Conservation (phyloP, 768 basidiomycete species). For the Leucocoprinus sp. region DNA sequence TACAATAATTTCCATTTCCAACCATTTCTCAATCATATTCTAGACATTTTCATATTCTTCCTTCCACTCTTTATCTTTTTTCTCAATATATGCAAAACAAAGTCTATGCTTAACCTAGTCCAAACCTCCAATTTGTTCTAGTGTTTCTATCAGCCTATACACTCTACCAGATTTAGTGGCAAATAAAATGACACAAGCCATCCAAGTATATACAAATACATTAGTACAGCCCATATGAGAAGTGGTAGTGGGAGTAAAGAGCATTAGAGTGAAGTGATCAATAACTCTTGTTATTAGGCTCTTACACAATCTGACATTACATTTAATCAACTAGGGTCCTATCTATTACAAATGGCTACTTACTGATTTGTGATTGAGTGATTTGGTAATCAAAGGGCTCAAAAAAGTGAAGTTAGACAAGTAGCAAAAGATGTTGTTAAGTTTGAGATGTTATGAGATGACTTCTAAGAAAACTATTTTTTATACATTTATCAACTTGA, state of each 20-base stretch:
- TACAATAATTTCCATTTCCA: no score
- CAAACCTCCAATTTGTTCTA: conserved; percentile 48
- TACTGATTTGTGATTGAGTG: no score
- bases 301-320: conserved; percentile 32
- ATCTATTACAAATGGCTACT: no score
- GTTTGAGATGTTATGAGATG: no score
- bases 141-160: conserved; percentile 64
- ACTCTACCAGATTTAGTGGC: conserved; percentile 56
- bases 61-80: conserved; percentile 61
- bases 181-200: conserved; percentile 58
- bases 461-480: no score
- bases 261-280: conserved; percentile 58
- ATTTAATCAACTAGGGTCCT: background rate
- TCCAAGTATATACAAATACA: conserved; percentile 64
- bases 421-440: no score
- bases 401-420: no score
- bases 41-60: conserved; percentile 52
- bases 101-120: conserved; percentile 54
- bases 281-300: conserved; percentile 49
- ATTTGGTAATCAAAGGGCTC: no score
- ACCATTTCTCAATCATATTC: conserved; percentile 54
- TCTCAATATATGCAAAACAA: conserved; percentile 46
- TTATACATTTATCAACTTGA: no score
- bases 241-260: conserved; percentile 66
- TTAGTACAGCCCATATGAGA: conserved; percentile 71